Evolutionary conservation across 768 basidiomycete species (phyloP).

Genomic region (Amanita muscaria): DNA sequence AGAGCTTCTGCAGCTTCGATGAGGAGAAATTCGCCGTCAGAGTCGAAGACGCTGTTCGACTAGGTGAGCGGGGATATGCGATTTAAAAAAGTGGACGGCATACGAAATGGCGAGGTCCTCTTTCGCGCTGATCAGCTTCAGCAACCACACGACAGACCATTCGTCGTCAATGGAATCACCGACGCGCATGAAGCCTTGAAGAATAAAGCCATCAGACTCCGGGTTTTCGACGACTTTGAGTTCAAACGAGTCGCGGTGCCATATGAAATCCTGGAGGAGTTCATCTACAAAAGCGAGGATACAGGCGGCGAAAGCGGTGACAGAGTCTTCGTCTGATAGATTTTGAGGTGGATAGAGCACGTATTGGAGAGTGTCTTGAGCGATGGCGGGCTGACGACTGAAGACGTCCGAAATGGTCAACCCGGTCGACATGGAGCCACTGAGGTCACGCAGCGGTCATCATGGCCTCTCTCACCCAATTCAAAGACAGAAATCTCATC

Average conservation of each 20-base stretch:
- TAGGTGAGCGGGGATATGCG: slow-evolving; percentile 4
- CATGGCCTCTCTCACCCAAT: slow-evolving; percentile 29
- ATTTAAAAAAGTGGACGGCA: slow-evolving; percentile 14
- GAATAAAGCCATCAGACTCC: slow-evolving; percentile 38
- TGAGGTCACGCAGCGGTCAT: slow-evolving; percentile 33
- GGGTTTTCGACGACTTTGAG: slow-evolving; percentile 51
- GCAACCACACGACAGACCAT: slow-evolving; percentile 90
- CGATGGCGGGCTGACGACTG: slow-evolving; percentile 66
- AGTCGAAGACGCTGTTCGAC: slow-evolving; percentile 59
- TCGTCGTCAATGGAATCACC: slow-evolving; percentile 98
- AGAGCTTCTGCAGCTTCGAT: slow-evolving; percentile 92
- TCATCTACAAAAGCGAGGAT: slow-evolving; percentile 49
- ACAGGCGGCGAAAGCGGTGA: slow-evolving; percentile 58
- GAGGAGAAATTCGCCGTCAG: slow-evolving; percentile 91
- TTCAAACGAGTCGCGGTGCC: slow-evolving; percentile 82
- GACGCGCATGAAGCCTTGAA: slow-evolving; percentile 83
- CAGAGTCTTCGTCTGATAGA: slow-evolving; percentile 49
- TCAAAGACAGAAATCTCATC: slow-evolving; percentile 75
- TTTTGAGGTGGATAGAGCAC: slow-evolving; percentile 52
- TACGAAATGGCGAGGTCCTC: slow-evolving; percentile 83
- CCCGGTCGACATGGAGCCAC: slow-evolving; percentile 3
- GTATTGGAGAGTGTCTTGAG: slow-evolving; percentile 83
- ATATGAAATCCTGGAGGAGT: slow-evolving; percentile 54
- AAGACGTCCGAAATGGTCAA: slow-evolving; percentile 50
- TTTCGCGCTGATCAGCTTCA: slow-evolving; percentile 63